Evolutionary conservation across 2,329 filamentous ascomycete genomes (phyloP).

Genomic region (Pyrenophora seminiperda): DNA sequence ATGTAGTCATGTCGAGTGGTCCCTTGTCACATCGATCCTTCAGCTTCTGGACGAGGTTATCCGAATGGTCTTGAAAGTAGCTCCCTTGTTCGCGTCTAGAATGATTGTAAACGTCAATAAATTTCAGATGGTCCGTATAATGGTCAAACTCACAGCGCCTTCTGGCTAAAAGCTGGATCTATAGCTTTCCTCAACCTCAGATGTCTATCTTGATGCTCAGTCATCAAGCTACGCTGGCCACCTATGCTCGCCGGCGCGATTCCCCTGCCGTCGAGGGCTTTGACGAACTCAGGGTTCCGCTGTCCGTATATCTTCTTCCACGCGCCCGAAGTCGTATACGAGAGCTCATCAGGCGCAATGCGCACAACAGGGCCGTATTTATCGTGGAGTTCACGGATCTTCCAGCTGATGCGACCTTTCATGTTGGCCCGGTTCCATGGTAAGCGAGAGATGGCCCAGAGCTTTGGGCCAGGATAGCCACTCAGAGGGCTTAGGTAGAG

Average conservation of each 20-base stretch:
- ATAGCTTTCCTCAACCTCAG: constrained; percentile 11
- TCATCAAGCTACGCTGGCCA: constrained; percentile 13
- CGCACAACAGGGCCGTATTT: constrained; percentile 10
- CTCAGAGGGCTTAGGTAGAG: constrained; percentile 12
- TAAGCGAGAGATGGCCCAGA: constrained; percentile 13
- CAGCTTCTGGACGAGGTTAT: constrained; percentile 8
- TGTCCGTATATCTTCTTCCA: constrained; percentile 15
- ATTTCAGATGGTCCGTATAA: too few species aligned
- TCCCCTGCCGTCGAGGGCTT: constrained; percentile 10
- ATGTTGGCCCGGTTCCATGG: constrained; percentile 5
- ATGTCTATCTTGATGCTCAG: constrained; percentile 13
- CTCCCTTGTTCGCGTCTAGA: constrained; percentile 8
- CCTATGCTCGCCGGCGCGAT: constrained; percentile 12
- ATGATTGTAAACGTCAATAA: not conserved
- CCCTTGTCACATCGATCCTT: not conserved
- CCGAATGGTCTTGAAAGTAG: constrained; percentile 9
- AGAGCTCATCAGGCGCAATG: constrained; percentile 10
- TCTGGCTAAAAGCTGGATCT: constrained; percentile 12
- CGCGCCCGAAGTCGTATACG: constrained; percentile 4
- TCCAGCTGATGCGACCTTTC: constrained; percentile 8
- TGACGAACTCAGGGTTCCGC: constrained; percentile 14
- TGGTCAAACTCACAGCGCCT: constrained; percentile 4
- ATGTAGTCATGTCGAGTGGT: constrained; percentile 10
- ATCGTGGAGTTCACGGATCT: constrained; percentile 8
- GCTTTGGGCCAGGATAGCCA: constrained; percentile 14